These are phyloP conservation scores for Kodamaea lidongshanica DNA, from an alignment of 805 yeast species.

Conservation along the genomic window DNA sequence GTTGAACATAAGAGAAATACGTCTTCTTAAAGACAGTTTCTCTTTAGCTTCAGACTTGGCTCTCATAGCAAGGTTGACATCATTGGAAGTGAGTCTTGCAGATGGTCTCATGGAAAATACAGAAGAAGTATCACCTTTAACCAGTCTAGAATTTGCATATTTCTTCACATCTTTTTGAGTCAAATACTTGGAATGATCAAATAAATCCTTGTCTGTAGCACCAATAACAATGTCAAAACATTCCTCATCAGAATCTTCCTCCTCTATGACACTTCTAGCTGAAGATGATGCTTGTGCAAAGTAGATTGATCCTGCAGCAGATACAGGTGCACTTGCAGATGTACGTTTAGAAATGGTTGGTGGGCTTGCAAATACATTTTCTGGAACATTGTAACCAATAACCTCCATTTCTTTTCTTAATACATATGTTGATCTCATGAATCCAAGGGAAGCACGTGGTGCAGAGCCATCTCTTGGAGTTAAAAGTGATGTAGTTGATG, in stretches of 20 bases:
- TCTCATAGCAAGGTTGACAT: slow-evolving; percentile 11
- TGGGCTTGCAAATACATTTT: slow-evolving; percentile 21
- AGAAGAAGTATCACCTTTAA: too few relatives aligned
- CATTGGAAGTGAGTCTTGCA: slow-evolving; percentile 8
- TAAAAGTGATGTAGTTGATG: slow-evolving; percentile 3
- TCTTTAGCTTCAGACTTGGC: slow-evolving; percentile 9
- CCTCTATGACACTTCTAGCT: too few relatives aligned
- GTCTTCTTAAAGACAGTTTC: slow-evolving; percentile 14
- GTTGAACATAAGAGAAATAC: slow-evolving; percentile 11
- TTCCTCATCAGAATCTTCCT: slow-evolving; percentile 13
- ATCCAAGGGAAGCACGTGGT: slow-evolving; percentile 33
- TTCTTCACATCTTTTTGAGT: too few relatives aligned
- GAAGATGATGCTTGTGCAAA: too few relatives aligned
- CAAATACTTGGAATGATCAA: too few relatives aligned
- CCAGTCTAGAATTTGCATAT: too few relatives aligned
- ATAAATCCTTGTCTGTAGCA: slow-evolving; percentile 9
- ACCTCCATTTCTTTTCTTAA: slow-evolving; percentile 37
- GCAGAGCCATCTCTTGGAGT: slow-evolving; percentile 9
- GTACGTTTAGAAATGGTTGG: slow-evolving; percentile 17
- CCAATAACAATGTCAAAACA: slow-evolving; percentile 22
- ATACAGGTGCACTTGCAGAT: too few relatives aligned
- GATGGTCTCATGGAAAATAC: too few relatives aligned
- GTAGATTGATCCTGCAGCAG: too few relatives aligned
- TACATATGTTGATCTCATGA: slow-evolving; percentile 38
- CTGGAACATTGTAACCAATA: slow-evolving; percentile 27